phyloP scores from a whole-genome alignment of 2,329 filamentous ascomycete genomes.

The Purpureocillium takamizusanense region DNA sequence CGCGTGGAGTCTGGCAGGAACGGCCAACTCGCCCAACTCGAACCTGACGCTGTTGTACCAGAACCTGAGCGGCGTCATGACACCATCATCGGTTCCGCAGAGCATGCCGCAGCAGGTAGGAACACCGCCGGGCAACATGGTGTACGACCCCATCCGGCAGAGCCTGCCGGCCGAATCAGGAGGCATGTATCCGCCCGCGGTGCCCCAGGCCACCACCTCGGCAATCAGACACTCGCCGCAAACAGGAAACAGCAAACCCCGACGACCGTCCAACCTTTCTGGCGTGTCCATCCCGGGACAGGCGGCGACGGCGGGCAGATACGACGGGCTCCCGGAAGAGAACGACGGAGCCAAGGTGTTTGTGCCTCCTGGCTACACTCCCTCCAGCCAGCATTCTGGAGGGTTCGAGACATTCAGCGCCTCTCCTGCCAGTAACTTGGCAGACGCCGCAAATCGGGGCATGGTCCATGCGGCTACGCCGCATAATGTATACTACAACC shows the following conservation, averaged over 20 bases:
- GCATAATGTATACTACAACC: slow-evolving; percentile 17
- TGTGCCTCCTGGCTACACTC: slow-evolving; percentile 25
- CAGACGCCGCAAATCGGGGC: slow-evolving; percentile 15
- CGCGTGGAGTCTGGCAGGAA: slow-evolving; percentile 82
- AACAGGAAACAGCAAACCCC: slow-evolving; percentile 11
- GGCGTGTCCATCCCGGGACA: slow-evolving; percentile 10
- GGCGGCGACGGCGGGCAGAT: slow-evolving; percentile 13
- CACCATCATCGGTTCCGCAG: slow-evolving; percentile 3
- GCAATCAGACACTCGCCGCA: slow-evolving; percentile 35
- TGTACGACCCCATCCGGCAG: slow-evolving; percentile 51
- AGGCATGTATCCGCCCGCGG: slow-evolving; percentile 38
- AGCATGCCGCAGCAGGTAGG: slow-evolving; percentile 23
- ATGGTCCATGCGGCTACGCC: slow-evolving; percentile 1
- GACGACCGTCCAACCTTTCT: slow-evolving; percentile 15
- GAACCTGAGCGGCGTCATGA: slow-evolving; percentile 22
- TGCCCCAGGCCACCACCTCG: slow-evolving; percentile 40
- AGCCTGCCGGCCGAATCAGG: slow-evolving; percentile 37
- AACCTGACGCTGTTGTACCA: slow-evolving; percentile 77
- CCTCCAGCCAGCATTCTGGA: slow-evolving; percentile 30
- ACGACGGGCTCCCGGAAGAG: slow-evolving; percentile 17
- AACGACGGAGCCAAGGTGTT: slow-evolving; percentile 25
- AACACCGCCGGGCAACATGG: slow-evolving; percentile 48
- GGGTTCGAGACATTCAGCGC: slow-evolving; percentile 32
- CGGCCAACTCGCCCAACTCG: slow-evolving; percentile 75
- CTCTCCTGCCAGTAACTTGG: slow-evolving; percentile 33